These are phyloP conservation scores for Actinidia polygama DNA, from an alignment of 179 eudicot species.

Conservation along the genomic window DNA sequence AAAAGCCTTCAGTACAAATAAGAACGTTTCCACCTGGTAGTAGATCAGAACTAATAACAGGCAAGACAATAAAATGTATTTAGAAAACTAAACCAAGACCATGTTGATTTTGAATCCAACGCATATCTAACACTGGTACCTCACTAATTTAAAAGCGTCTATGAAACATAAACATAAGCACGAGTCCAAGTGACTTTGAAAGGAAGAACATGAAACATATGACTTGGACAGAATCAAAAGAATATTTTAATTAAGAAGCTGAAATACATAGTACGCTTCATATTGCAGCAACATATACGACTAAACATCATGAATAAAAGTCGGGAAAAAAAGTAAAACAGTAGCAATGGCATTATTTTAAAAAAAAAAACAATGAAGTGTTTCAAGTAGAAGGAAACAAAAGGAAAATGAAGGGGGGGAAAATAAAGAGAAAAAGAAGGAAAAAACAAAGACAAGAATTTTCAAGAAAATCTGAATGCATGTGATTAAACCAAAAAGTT, in stretches of 20 bases:
- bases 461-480: neutral
- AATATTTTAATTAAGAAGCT: neutral
- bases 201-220: neutral
- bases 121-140: neutral
- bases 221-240: slow-evolving; percentile 4
- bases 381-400: neutral
- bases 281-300: neutral
- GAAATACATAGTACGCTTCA: neutral
- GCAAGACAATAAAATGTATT: neutral
- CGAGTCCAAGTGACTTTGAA: neutral
- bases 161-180: neutral
- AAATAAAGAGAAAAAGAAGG: neutral
- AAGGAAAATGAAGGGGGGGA: neutral
- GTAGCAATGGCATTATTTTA: neutral
- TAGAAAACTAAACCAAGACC: neutral
- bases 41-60: neutral
- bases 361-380: neutral
- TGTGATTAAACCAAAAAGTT: neutral
- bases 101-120: neutral
- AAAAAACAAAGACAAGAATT: neutral
- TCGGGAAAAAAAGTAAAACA: neutral
- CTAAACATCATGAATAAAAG: neutral
- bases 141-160: slow-evolving; percentile 5
- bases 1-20: neutral
- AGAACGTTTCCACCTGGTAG: neutral